Percentiles rank a stretch among this genome's conserved stretches.
Conservation (phyloP, 495 filamentous ascomycete species). For the Penicillium pulvis region DNA sequence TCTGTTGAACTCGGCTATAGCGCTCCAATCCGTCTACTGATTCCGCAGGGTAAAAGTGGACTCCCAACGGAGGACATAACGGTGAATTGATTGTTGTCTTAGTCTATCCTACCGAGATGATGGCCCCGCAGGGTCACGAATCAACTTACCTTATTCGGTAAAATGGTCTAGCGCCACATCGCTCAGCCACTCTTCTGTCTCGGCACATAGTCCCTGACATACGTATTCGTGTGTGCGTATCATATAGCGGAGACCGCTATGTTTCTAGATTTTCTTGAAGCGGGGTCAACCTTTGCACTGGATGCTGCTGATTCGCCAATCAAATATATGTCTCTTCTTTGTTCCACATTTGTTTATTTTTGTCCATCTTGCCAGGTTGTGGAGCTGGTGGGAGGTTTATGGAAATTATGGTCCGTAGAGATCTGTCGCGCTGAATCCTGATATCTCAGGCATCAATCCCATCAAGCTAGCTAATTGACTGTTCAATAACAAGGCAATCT, state of each 20-base stretch:
- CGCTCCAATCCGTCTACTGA: neutral
- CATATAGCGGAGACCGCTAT: neutral
- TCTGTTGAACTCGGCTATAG: neutral
- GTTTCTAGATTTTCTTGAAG: neutral
- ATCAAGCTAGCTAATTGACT: too few relatives aligned
- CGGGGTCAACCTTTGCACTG: neutral
- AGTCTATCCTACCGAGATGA: neutral
- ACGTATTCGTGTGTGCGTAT: neutral
- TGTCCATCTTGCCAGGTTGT: neutral
- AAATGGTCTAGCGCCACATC: neutral
- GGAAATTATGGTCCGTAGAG: neutral
- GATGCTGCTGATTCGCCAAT: neutral
- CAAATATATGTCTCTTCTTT: neutral
- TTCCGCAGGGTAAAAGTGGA: neutral
- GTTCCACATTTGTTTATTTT: neutral
- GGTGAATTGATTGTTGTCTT: neutral
- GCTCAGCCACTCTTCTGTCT: neutral
- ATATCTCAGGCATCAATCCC: too few relatives aligned
- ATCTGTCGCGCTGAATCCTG: neutral
- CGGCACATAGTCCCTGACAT: too few relatives aligned
- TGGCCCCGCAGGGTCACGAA: neutral
- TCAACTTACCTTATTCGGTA: neutral
- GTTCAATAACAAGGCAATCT: too few relatives aligned
- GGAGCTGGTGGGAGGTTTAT: neutral
- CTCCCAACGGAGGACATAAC: neutral